phyloP scores from a whole-genome alignment of 225 moss, liverwort and hornwort genomes.

The Polytrichum commune region DNA sequence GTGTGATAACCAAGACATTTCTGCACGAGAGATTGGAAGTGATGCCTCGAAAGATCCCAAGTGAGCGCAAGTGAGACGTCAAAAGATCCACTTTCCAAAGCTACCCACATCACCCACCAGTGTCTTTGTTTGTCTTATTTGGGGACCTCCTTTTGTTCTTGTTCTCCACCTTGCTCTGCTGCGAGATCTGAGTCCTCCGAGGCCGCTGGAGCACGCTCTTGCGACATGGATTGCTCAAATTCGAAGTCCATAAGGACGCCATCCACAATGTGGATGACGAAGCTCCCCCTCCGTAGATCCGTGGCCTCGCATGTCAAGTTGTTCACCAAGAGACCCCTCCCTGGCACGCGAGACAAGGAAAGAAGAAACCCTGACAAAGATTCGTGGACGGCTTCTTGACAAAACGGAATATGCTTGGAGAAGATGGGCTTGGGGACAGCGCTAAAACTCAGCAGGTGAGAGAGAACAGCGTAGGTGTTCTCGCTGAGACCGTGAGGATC shows the following conservation, averaged over 20 bases:
- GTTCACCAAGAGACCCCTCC: conserved; percentile 62
- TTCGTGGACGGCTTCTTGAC: conserved; percentile 46
- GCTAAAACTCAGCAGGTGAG: conserved; percentile 67
- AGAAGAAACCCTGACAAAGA: conserved; percentile 58
- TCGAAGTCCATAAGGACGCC: conserved; percentile 65
- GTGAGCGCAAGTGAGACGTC: no score
- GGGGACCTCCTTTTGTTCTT: not conserved
- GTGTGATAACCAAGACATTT: no score
- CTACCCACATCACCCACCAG: no score
- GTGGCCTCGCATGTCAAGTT: conserved; percentile 43
- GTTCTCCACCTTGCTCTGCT: conserved; percentile 14
- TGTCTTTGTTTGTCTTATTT: not conserved
- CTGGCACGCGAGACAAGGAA: conserved; percentile 48
- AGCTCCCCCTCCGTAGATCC: conserved; percentile 41
- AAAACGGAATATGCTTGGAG: conserved; percentile 33
- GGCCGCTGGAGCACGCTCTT: conserved; percentile 22
- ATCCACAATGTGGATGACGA: conserved; percentile 62
- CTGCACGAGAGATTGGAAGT: no score
- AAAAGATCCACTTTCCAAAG: no score
- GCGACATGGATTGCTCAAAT: conserved; percentile 50
- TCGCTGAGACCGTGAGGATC: conserved; percentile 17
- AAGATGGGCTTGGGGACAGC: conserved; percentile 56
- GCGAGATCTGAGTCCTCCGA: conserved; percentile 27
- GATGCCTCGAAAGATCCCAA: no score
- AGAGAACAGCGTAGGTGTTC: conserved; percentile 47